Conservation (phyloP, 1,284 basidiomycete species). For the Neonothopanus nambi region DNA sequence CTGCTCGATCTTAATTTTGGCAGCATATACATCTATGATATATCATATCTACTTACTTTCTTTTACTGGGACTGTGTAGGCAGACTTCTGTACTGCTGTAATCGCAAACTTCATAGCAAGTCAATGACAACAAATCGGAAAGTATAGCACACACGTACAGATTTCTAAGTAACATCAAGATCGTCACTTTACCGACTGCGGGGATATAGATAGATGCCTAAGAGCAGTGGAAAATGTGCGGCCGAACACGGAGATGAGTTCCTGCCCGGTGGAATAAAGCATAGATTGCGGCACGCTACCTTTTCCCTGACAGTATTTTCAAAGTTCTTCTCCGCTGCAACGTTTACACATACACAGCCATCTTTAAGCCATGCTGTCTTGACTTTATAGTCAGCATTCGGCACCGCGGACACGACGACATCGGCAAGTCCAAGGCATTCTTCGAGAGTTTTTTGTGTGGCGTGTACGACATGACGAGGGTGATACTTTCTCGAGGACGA, state of each 20-base stretch:
- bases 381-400: constrained; percentile 85
- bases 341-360: constrained; percentile 91
- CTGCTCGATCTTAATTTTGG: too few relatives aligned
- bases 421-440: constrained; percentile 83
- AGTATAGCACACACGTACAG: constrained; percentile 58
- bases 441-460: constrained; percentile 55
- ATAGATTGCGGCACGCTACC: constrained; percentile 42
- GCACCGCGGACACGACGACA: constrained; percentile 91
- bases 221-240: background rate
- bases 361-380: constrained; percentile 89
- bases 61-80: constrained; percentile 21
- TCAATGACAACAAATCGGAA: background rate
- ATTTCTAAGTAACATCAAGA: constrained; percentile 95
- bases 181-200: constrained; percentile 95
- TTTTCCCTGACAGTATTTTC: constrained; percentile 91
- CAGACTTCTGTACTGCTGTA: constrained; percentile 66
- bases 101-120: constrained; percentile 54
- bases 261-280: constrained; percentile 1
- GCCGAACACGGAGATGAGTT: background rate
- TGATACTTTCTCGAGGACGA: constrained; percentile 56
- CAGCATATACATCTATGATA: background rate
- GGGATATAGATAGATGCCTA: constrained; percentile 92
- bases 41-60: constrained; percentile 12
- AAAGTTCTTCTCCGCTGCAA: constrained; percentile 96
- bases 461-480: constrained; percentile 83